Evolutionary conservation across 495 filamentous ascomycete species (phyloP), one percentile per base, ranked within the genome.

Genomic region (Aspergillus avenaceus): DNA sequence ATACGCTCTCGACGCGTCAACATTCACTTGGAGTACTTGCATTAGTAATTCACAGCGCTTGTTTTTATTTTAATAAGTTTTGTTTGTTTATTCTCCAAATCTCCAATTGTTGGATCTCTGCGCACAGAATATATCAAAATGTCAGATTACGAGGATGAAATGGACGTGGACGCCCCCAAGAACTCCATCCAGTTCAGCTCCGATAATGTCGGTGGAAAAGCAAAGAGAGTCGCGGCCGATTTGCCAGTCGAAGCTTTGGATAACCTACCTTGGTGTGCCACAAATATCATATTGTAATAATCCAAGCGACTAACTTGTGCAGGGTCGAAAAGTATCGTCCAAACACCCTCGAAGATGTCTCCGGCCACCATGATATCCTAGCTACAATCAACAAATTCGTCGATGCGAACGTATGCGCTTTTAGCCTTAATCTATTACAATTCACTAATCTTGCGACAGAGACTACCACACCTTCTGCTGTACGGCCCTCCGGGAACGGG

Each of bases 261-360:
- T 71, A 91, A 84, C 47, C 70, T 99, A 16, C 95, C 93, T 69
- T 99, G 93, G 93, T 95, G 59, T 55, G 60, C 8, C 8, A 25
- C 11, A 13, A 14, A 0, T 36, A 19, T 11, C 4, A 13, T 9
- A 6, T 27, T 11, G 5, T 16, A 3, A 29, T 2, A 0, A 42
- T 55, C 66, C n/a, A 19, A n/a, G 14, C 27, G 44, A 55, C 43
- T 51, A 16, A 40, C 24, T 16, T 29, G 6, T 1, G 27, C 47
- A 97, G 91, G 91, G 90, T 99, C n/a, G 93, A 99, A 63, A 99
- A 99, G 67, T 99, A 97, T 66, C 82, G 93, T 38, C 93, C 93
- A 13, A 82, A 84, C 49, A 87, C 88, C 3, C 78, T 99, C 18
- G 80, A 84, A 41, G 93, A 99, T 70, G 93, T 99, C 43, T 92